These are phyloP conservation scores for Rhododendron simsii DNA, from an alignment of 148 eudicot species.

Conservation along the genomic window DNA sequence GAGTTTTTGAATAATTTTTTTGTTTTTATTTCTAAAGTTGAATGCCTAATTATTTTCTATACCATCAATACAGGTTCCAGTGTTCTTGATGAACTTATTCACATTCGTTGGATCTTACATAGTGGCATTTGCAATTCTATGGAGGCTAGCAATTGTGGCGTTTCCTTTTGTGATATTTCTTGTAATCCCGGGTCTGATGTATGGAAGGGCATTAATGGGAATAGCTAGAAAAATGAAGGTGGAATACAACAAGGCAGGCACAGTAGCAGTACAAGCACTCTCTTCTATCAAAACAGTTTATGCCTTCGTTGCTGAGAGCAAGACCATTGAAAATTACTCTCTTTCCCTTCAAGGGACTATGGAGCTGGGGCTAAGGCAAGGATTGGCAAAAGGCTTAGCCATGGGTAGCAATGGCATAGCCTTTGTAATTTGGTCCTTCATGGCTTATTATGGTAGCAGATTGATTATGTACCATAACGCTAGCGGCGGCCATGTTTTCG, in stretches of 20 bases:
- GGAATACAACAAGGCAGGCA: conserved; percentile 58
- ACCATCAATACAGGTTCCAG: conserved; percentile 48
- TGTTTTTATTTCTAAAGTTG: background rate
- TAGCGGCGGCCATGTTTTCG: conserved; percentile 72
- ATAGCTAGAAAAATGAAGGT: conserved; percentile 53
- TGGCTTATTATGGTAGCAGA: conserved; percentile 72
- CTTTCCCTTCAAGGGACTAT: conserved; percentile 58
- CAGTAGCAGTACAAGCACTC: conserved; percentile 64
- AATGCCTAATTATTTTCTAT: background rate
- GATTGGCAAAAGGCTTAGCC: conserved; percentile 75
- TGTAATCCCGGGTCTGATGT: conserved; percentile 67
- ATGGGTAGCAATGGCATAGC: conserved; percentile 72
- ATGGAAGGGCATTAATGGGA: conserved; percentile 67
- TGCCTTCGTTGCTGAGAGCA: conserved; percentile 72
- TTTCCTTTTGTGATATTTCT: conserved; percentile 58
- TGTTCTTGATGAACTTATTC: conserved; percentile 62
- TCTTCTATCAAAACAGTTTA: conserved; percentile 80
- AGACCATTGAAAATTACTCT: conserved; percentile 56
- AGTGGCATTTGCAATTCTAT: conserved; percentile 51
- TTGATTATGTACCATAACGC: conserved; percentile 80
- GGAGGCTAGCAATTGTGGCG: conserved; percentile 69
- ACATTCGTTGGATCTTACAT: conserved; percentile 61
- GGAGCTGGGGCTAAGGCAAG: conserved; percentile 68
- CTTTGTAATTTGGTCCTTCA: conserved; percentile 75
- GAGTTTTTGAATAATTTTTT: no score